Evolutionary conservation across 2,329 filamentous ascomycete species (phyloP), one percentile per base, ranked within the genome.

Genomic region (Xylaria sp.): DNA sequence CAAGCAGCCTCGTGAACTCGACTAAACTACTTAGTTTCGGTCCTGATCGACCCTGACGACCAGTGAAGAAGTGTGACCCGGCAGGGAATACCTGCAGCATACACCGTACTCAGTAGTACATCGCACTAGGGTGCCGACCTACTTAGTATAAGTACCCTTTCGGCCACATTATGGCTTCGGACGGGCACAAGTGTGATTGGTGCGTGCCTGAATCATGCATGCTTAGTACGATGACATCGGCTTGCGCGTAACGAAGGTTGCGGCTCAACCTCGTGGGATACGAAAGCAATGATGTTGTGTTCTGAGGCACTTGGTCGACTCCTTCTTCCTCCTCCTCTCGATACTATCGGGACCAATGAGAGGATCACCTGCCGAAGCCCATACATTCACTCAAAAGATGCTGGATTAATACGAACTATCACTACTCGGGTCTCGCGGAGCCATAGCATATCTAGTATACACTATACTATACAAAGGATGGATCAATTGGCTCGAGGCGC

Each of bases 181-280:
- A 63, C 51, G 48, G 59, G 60, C 60, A 50, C 40, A 18, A 16
- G 40, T 50, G 23, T 65, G 51, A 71, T 71, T 71, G 67, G 67
- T 61, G 64, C 57, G 66, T 71, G 53, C 66, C 69, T 71, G 66
- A 64, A 69, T 66, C 60, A 67, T 69, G 61, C 67, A 69, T 48
- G 16, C 50, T 64, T 58, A 53, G 57, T 57, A 66, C 37, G 8
- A 59, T 59, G 35, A 40, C 44, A 58, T 35, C 27, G 23, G 51
- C 40, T 48, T 37, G 51, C 35, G 23, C 60, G 48, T 27, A 44
- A 35, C n/a, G 21, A 25, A 42, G 23, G 37, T 44, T 44, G 55
- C 55, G 37, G 37, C 55, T 58, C 42, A 44, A 58, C 21, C 10
- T 58, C 12, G 23, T 42, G 35, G 32, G 32, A 57, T 57, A 42